Conservation (phyloP, 2,329 filamentous ascomycete species). For the Colletotrichum lentis region DNA sequence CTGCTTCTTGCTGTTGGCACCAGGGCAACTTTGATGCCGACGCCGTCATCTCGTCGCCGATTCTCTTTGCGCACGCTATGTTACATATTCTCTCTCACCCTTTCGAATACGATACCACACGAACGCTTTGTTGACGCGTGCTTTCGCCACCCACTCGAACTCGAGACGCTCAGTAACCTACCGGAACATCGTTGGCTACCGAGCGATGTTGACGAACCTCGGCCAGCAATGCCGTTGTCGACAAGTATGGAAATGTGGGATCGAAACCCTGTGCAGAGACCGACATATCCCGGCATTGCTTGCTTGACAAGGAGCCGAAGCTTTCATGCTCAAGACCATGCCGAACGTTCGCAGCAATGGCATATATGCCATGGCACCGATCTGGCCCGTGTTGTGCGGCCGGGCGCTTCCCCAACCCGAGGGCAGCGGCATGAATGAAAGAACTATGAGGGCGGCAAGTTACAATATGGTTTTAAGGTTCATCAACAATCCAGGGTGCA, state of each 20-base stretch:
- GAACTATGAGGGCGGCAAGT: conserved; percentile 5
- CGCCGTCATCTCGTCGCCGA: conserved; percentile 28
- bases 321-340: conserved; percentile 7
- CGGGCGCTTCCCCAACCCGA: conserved; percentile 4
- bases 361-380: not conserved
- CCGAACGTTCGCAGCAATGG: not conserved
- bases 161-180: not conserved
- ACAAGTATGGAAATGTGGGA: not conserved
- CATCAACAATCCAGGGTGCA: not conserved
- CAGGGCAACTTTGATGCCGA: conserved; percentile 36
- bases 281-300: not conserved
- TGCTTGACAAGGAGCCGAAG: not conserved
- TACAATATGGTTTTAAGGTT: conserved; percentile 23
- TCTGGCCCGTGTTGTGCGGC: conserved; percentile 10
- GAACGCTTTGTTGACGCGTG: conserved; percentile 7
- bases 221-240: not conserved
- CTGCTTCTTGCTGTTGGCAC: conserved; percentile 33
- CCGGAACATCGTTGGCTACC: not conserved
- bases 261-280: not conserved
- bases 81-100: conserved; percentile 28
- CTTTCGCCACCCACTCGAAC: not conserved
- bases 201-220: too few species aligned
- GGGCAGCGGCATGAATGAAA: conserved; percentile 15
- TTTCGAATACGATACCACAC: conserved; percentile 35
- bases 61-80: conserved; percentile 20